Base-by-base conservation (phyloP, 192 early-diverging fungal genomes). In the Umbelopsis sp. region DNA sequence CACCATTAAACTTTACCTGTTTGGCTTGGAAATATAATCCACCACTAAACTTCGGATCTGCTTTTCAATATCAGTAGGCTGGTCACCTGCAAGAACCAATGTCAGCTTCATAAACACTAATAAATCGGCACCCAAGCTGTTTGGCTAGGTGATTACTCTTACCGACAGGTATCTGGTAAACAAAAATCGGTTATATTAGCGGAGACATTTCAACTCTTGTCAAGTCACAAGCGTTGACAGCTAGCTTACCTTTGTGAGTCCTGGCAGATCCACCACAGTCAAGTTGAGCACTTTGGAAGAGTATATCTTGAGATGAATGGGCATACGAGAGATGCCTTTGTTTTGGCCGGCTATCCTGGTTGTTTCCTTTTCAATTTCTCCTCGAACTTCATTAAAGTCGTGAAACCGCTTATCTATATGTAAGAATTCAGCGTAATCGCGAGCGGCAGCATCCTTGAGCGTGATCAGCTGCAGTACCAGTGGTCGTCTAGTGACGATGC, bases 211-310 rank as follows among this genome's bases (percentile, higher is more conserved):
- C 13, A 61, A 35, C 30, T 16, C 25, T 13, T 45, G 41, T 8
- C 4, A 33, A 35, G 4, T 30, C 27, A 30, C 27, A 30, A 30
- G 27, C 27, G 27, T 3, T 64, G 35, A 52, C 3, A 13, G 23
- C 21, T 35, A 11, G 33, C 37, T 52, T 77, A 86, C 90, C 85
- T 94, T 94, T 70, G 92, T 94, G 49, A 94, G 82, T 30, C 92
- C 92, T 15, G 92, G 92, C 49, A 94, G 74, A 79, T 94, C 92
- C 15, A 94, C 92, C 44, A 94, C 78, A n/a, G 92, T 94, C 65
- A 94, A 75, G 41, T 85, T 91, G 53, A 94, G 82, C 37, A 94
- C 92, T 49, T 91, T 85, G 35, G 89, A 85, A 16, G 92, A 92
- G 69, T 84, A 87, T 52, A 94, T 88, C 72, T 89, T 89, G 52